A percentile compares a stretch with the other conserved stretches of the same genome.
Evolutionary conservation across 495 filamentous ascomycete genomes (phyloP).

Genomic region (Penicillium maclennaniae): DNA sequence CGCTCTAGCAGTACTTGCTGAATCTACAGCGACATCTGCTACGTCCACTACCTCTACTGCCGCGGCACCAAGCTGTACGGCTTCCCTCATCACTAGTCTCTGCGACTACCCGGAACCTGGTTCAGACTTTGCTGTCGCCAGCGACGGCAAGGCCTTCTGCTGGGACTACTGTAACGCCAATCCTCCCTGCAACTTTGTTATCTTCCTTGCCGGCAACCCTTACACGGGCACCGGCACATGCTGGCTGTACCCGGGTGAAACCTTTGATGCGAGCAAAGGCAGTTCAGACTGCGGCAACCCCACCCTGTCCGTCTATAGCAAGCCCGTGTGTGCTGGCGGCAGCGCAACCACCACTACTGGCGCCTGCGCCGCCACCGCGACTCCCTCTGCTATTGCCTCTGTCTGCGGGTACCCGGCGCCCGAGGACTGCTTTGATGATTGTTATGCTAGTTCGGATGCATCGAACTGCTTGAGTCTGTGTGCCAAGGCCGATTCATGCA

Average conservation of each 20-base stretch:
- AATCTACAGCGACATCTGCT: slow-evolving; percentile 11
- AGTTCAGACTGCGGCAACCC: slow-evolving; percentile 17
- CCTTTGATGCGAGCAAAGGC: slow-evolving; percentile 19
- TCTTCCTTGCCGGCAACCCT: slow-evolving; percentile 24
- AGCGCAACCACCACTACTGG: slow-evolving; percentile 24
- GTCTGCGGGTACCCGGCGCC: slow-evolving; percentile 27
- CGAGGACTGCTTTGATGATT: slow-evolving; percentile 15
- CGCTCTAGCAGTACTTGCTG: slow-evolving; percentile 14
- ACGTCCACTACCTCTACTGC: slow-evolving; percentile 21
- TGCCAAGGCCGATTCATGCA: slow-evolving; percentile 24
- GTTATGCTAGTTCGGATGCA: slow-evolving; percentile 21
- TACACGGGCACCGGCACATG: slow-evolving; percentile 18
- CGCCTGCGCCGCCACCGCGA: slow-evolving; percentile 25
- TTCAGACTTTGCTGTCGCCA: slow-evolving; percentile 19
- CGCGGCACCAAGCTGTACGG: slow-evolving; percentile 21
- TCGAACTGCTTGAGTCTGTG: slow-evolving; percentile 22
- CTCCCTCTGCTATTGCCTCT: slow-evolving; percentile 27
- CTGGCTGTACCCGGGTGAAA: slow-evolving; percentile 28
- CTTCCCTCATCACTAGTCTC: slow-evolving; percentile 22
- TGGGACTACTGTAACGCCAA: slow-evolving; percentile 30
- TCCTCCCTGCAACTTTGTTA: slow-evolving; percentile 26
- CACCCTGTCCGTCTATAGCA: slow-evolving; percentile 15
- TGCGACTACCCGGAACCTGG: slow-evolving; percentile 22
- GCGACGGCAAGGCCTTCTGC: slow-evolving; percentile 14
- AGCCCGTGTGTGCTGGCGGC: slow-evolving; percentile 16